phyloP scores from a whole-genome alignment of 208 protist genomes.

The Hexamita inflata region DNA sequence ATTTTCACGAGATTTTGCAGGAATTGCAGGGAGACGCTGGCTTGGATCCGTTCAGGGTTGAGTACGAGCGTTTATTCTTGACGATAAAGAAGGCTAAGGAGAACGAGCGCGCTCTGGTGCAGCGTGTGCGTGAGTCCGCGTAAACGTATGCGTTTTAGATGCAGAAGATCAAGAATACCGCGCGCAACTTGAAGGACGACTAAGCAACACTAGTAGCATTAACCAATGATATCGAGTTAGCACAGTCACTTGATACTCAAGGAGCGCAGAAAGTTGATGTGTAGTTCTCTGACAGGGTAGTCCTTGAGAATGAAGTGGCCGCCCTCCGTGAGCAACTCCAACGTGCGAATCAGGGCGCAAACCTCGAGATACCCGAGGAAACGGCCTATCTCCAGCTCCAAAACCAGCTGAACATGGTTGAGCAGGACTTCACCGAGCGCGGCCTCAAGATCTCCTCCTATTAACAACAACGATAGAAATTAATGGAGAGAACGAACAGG shows the following conservation, averaged over 20 bases:
- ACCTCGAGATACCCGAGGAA: slow-evolving; percentile 21
- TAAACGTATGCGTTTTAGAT: slow-evolving; percentile 75
- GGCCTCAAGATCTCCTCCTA: too few relatives aligned
- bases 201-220: slow-evolving; percentile 72
- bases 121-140: slow-evolving; percentile 73
- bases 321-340: slow-evolving; percentile 52
- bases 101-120: slow-evolving; percentile 77
- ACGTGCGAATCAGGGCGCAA: not conserved
- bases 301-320: slow-evolving; percentile 74
- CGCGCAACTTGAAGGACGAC: slow-evolving; percentile 80
- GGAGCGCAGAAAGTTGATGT: slow-evolving; percentile 80
- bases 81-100: slow-evolving; percentile 78
- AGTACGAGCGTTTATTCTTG: slow-evolving; percentile 88
- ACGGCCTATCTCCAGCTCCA: not conserved
- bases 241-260: slow-evolving; percentile 74
- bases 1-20: slow-evolving; percentile 30
- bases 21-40: slow-evolving; percentile 33
- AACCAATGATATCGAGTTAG: slow-evolving; percentile 81
- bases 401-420: not conserved
- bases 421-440: slow-evolving; percentile 12
- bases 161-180: slow-evolving; percentile 74
- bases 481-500: not conserved
- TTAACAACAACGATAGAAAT: not conserved
- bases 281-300: slow-evolving; percentile 72
- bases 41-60: slow-evolving; percentile 71